These are phyloP conservation scores for Aspergillus sp. DNA, from an alignment of 2,329 filamentous ascomycete genomes.

Conservation along the genomic window DNA sequence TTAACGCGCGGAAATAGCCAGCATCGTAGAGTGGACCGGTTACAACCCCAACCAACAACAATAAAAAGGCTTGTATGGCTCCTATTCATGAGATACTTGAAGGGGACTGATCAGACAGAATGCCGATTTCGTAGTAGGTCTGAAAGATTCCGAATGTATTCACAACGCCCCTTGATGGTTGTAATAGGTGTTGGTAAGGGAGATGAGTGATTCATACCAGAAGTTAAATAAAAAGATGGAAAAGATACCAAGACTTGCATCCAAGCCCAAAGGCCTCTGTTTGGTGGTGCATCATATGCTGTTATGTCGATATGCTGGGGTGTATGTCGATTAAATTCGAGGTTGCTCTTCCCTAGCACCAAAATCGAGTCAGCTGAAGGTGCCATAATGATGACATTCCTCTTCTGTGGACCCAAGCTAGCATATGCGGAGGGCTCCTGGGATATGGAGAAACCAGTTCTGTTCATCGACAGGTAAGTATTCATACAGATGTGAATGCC, in stretches of 20 bases:
- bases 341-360: neutral
- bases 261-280: neutral
- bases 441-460: too few species aligned
- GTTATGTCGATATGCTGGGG: neutral
- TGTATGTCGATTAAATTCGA: neutral
- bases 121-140: slow-evolving; percentile 1
- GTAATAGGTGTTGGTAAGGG: too few species aligned
- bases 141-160: slow-evolving; percentile 3
- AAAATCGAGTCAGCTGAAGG: neutral
- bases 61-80: slow-evolving; percentile 9
- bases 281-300: neutral
- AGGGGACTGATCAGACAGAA: neutral
- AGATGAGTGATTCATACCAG: neutral
- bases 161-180: neutral
- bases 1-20: neutral
- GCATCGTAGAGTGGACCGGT: slow-evolving; percentile 11
- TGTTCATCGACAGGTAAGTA: too few species aligned
- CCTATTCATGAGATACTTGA: slow-evolving; percentile 17
- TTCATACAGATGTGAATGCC: neutral
- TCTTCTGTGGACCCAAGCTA: neutral
- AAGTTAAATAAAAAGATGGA: neutral
- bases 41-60: slow-evolving; percentile 8
- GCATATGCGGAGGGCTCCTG: neutral
- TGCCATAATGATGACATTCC: neutral
- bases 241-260: neutral